Base-by-base conservation (phyloP, 306 rosid genomes). In the Fragaria ananassa region DNA sequence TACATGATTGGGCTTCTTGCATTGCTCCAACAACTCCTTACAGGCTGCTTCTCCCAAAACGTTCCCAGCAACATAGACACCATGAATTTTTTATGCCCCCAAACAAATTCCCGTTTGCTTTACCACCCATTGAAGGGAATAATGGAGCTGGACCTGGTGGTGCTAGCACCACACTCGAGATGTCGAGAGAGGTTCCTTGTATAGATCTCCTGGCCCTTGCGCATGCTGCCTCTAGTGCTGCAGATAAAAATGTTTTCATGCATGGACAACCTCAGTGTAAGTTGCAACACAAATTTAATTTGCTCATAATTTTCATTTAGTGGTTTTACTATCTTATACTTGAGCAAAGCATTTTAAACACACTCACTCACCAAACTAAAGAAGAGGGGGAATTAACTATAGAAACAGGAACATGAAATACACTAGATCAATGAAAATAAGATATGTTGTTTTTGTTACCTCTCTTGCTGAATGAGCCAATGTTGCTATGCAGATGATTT, bases 401-500 rank as follows among this genome's bases (percentile, higher is more conserved):
- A 11, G 19, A 60, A 12, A 27, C 62, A 8, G 31, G 66, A 60
- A 63, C 6, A 18, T 37, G 14, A 64, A 18, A 18, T 6, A 65
- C 15, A 8, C 8, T 61, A 37, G 17, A 58, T 74, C 69, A 74
- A 45, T 8, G 44, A 58, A n/a, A 42, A 21, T 17, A 34, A 41
- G 57, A 35, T 57, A 23, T 64, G 46, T 35, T 46, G 71, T n/a
- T 45, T 70, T 41, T 57, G 44, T 74, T 31, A 75, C 80, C 82
- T 65, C 15, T 42, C 45, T 80, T 14, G 65, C 56, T 69, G 77
- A 50, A 56, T 69, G 57, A 31, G 64, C 68, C 10, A 12, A 62
- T 29, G 37, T 45, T 71, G 9, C 44, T n/a, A 58, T 78, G 71
- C 86, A 83, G 83, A 47, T 76, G 71, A 82, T 10, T 4, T 39